Evolutionary conservation across 345 rosid genomes (phyloP), one percentile per base, ranked within the genome.

Genomic region (Populus pruinosa): DNA sequence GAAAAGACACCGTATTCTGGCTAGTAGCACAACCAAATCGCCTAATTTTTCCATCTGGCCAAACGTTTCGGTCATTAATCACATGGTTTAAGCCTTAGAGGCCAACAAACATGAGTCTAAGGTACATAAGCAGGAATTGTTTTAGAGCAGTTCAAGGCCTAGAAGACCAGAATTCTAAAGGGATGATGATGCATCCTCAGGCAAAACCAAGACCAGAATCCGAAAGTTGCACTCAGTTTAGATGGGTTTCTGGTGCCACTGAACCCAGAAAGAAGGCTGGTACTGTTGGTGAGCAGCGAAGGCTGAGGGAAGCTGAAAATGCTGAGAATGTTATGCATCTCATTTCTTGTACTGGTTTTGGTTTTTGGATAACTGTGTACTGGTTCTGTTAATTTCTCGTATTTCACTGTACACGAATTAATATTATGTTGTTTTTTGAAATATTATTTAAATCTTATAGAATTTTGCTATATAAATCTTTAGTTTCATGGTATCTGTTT

Each of bases 301-400:
- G 25, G 75, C 5, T 21, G 29, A 55, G 39, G 65, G 39, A 72
- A 72, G 75, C 65, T n/a, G 75, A 35, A 44, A 72, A 55, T 47
- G 75, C 75, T 35, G 47, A 72, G 64, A 31, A 55, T 50, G 61
- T n/a, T 27, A 72, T 55, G 65, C 75, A 55, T 71, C 31, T 55
- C 14, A 25, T 71, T 53, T 71, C 47, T 18, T 71, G 65, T 33
- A 33, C 35, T 33, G 35, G 33, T 31, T 31, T 31, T 31, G 33
- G 33, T 31, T 31, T 31, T 31, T 31, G 33, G 33, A 31, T 2
- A 31, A 31, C 2, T 23, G 35, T 23, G 35, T 64, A 3, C 36
- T 23, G 2, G 14, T 64, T 62, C 3, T 8, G 29, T 21, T 62
- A 8, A 33, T 33, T 33, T 33, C 35, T 33, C 35, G 35, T 4